Conservation (phyloP, 1,284 basidiomycete species). For the Tetrapyrgos nigripes region DNA sequence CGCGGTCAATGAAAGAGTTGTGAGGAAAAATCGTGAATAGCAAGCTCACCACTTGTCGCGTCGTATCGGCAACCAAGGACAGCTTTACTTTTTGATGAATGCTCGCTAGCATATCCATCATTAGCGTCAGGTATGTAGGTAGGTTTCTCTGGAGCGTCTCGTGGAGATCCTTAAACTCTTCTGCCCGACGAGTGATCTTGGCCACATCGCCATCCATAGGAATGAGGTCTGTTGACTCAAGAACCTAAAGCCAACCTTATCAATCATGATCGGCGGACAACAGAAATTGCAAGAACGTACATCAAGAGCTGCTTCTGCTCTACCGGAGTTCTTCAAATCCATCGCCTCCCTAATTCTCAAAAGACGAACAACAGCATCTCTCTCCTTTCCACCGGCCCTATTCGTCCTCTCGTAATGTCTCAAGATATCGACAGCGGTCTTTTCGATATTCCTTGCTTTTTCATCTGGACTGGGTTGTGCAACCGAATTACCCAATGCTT, state of each 20-base stretch:
- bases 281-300: slow-evolving; percentile 49
- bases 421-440: slow-evolving; percentile 84
- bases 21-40: slow-evolving; percentile 6
- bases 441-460: slow-evolving; percentile 74
- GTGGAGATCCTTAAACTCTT: slow-evolving; percentile 89
- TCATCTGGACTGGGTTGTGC: slow-evolving; percentile 74
- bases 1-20: not conserved
- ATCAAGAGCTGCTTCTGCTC: slow-evolving; percentile 82
- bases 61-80: slow-evolving; percentile 74
- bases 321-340: slow-evolving; percentile 75
- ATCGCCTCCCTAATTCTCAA: slow-evolving; percentile 87
- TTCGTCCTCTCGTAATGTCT: slow-evolving; percentile 88
- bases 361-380: slow-evolving; percentile 80
- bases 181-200: slow-evolving; percentile 86
- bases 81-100: slow-evolving; percentile 81
- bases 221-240: slow-evolving; percentile 90
- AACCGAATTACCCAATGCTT: slow-evolving; percentile 88
- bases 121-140: slow-evolving; percentile 87
- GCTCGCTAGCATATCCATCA: slow-evolving; percentile 92
- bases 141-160: slow-evolving; percentile 91
- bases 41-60: slow-evolving; percentile 71
- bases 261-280: not conserved
- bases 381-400: slow-evolving; percentile 75
- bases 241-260: slow-evolving; percentile 57
- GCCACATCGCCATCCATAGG: slow-evolving; percentile 89